Conservation (phyloP, 345 rosid species). For the Acer campestre region DNA sequence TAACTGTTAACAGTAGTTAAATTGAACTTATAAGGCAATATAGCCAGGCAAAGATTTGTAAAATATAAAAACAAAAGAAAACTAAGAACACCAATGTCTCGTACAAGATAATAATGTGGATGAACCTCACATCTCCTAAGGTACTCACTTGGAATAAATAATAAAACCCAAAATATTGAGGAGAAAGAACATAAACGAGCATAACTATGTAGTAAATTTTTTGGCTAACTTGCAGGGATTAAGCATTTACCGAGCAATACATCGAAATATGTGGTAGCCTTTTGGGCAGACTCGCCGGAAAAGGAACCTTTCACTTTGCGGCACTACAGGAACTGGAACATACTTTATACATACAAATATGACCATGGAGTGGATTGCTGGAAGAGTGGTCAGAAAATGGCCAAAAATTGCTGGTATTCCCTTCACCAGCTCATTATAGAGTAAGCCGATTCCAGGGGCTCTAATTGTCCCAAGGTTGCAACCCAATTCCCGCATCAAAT, state of each 20-base stretch:
- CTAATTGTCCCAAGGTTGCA: conserved; percentile 93
- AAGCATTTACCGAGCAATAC: conserved; percentile 81
- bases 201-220: conserved; percentile 3
- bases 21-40: conserved; percentile 8
- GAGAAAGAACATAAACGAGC: neutral
- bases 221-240: conserved; percentile 6
- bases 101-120: neutral
- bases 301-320: conserved; percentile 95
- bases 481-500: conserved; percentile 89
- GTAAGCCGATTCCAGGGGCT: conserved; percentile 98
- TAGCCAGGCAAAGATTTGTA: neutral
- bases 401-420: conserved; percentile 97
- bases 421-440: conserved; percentile 90
- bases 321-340: conserved; percentile 94
- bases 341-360: conserved; percentile 94
- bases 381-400: conserved; percentile 96
- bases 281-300: conserved; percentile 92
- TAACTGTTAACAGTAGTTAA: conserved; percentile 53
- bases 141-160: conserved; percentile 1
- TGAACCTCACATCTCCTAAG: neutral
- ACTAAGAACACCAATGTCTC: neutral
- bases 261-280: conserved; percentile 92
- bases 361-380: conserved; percentile 97
- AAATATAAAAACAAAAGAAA: neutral
- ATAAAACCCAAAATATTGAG: neutral